These are phyloP conservation scores for Boletus patriciae DNA, from an alignment of 768 basidiomycete species.

Conservation along the genomic window DNA sequence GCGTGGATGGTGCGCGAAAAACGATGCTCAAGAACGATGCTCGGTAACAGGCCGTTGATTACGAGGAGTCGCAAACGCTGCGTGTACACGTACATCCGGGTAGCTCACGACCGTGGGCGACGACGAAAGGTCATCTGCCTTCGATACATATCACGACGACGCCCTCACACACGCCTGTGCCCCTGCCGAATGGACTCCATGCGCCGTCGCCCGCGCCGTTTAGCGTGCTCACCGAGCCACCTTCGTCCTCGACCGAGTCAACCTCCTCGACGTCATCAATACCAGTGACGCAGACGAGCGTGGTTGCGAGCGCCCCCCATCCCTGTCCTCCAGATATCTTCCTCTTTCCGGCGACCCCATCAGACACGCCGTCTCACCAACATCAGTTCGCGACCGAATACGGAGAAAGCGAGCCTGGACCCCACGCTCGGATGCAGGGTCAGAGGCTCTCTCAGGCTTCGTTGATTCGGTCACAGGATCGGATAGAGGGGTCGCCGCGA, in stretches of 20 bases:
- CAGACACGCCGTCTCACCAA: constrained; percentile 20
- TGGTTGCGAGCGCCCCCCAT: background rate
- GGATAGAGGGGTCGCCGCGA: constrained; percentile 16
- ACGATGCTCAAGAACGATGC: constrained; percentile 10
- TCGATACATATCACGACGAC: constrained; percentile 28
- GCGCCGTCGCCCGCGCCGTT: constrained; percentile 22
- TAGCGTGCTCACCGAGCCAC: constrained; percentile 27
- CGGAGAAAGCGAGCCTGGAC: background rate
- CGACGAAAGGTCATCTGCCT: constrained; percentile 21
- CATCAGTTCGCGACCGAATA: constrained; percentile 7
- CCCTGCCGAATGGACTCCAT: constrained; percentile 1
- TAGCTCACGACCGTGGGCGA: constrained; percentile 12
- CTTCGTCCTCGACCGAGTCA: constrained; percentile 24
- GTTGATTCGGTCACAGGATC: constrained; percentile 11
- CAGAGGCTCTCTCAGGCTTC: background rate
- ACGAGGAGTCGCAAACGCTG: constrained; percentile 18
- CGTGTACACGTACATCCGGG: constrained; percentile 13
- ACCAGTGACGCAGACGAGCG: background rate
- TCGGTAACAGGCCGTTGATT: constrained; percentile 23
- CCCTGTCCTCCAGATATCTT: constrained; percentile 30
- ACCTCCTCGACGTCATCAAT: constrained; percentile 16
- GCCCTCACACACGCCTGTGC: background rate
- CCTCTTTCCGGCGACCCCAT: constrained; percentile 28
- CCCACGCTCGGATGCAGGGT: constrained; percentile 5
- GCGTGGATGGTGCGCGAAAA: background rate